A percentile compares a stretch with the other conserved stretches of the same genome.
Evolutionary conservation across 164 flowering plant genomes (phyloP).

Genomic region (Tinospora cordifolia): DNA sequence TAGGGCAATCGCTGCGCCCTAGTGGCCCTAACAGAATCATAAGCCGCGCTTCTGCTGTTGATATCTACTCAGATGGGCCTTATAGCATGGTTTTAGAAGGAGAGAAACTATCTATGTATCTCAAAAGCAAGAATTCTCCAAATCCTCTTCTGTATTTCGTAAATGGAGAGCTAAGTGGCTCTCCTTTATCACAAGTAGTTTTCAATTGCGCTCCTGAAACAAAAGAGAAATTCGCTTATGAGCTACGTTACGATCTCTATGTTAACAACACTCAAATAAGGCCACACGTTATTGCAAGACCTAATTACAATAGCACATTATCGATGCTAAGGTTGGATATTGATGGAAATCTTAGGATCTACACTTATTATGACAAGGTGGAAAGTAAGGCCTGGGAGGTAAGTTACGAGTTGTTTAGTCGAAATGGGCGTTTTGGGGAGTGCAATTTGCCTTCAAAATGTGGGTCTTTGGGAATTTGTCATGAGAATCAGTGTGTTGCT

Average conservation of each 20-base stretch:
- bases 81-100: conserved; percentile 24
- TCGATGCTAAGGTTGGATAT: conserved; percentile 20
- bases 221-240: not conserved
- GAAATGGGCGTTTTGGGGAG: conserved; percentile 1
- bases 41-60: conserved; percentile 19
- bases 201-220: not conserved
- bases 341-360: conserved; percentile 28
- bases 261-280: not conserved
- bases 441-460: conserved; percentile 27
- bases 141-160: not conserved
- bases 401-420: conserved; percentile 19
- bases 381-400: conserved; percentile 18
- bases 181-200: not conserved
- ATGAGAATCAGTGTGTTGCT: not conserved
- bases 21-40: conserved; percentile 18
- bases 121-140: conserved; percentile 2
- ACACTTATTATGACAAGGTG: conserved; percentile 23
- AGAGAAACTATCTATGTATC: conserved; percentile 12
- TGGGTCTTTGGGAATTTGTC: conserved; percentile 26
- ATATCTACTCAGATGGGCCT: conserved; percentile 18
- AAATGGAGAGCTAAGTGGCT: not conserved
- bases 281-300: not conserved
- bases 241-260: not conserved
- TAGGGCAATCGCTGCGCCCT: conserved; percentile 24
- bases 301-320: conserved; percentile 22